A percentile compares a stretch with the other conserved stretches of the same genome.
phyloP scores from a whole-genome alignment of 805 yeast species.

The Saturnispora mendoncae region DNA sequence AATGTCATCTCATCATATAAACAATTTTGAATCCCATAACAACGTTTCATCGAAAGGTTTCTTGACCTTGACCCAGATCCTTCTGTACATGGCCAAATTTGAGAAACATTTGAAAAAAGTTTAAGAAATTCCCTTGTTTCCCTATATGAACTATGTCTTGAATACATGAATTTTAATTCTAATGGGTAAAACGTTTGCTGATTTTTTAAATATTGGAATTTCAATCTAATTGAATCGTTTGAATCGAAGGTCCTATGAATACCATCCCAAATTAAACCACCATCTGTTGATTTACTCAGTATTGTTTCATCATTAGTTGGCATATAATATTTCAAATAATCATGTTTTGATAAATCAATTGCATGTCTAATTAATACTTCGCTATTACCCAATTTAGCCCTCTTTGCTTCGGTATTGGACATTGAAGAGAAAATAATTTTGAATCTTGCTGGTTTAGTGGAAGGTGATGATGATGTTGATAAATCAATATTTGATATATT shows the following conservation, averaged over 20 bases:
- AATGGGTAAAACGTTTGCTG: constrained; percentile 8
- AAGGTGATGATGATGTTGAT: background rate
- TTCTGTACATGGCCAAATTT: constrained; percentile 17
- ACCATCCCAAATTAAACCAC: background rate
- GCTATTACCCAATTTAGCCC: background rate
- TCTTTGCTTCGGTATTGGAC: background rate
- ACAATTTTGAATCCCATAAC: constrained; percentile 6
- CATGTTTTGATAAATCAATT: constrained; percentile 11
- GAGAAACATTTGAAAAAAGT: constrained; percentile 9
- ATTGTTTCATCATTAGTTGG: constrained; percentile 1
- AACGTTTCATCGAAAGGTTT: constrained; percentile 15
- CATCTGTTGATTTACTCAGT: background rate
- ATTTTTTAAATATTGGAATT: background rate
- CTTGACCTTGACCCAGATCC: constrained; percentile 11
- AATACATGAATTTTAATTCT: constrained; percentile 12
- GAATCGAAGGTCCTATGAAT: background rate
- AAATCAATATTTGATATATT: background rate
- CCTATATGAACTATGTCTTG: constrained; percentile 17
- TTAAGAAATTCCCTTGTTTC: constrained; percentile 14
- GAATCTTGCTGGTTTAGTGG: background rate
- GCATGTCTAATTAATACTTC: constrained; percentile 11
- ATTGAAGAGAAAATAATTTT: background rate
- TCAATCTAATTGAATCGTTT: background rate
- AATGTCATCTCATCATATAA: constrained; percentile 6
- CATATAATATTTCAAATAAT: constrained; percentile 8